Percentiles rank a stretch among this genome's conserved stretches.
These are phyloP conservation scores for Aspergillus sp. DNA, from an alignment of 2,329 filamentous ascomycete species.

Conservation along the genomic window DNA sequence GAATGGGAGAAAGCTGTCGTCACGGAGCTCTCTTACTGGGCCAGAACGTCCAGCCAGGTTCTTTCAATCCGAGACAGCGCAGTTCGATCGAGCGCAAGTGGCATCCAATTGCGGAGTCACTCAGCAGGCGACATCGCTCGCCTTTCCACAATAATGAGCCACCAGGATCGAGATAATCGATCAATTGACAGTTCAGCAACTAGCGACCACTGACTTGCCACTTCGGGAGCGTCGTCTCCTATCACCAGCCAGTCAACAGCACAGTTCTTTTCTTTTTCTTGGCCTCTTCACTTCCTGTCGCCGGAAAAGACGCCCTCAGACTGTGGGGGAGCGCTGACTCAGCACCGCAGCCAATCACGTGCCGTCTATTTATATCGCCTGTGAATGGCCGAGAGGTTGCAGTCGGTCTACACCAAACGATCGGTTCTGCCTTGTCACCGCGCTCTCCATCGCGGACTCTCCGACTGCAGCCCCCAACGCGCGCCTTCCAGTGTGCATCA, in stretches of 20 bases:
- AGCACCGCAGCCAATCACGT: slow-evolving; percentile 17
- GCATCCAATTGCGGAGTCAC: slow-evolving; percentile 9
- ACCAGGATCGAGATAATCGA: background rate
- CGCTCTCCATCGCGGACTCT: background rate
- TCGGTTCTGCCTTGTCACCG: background rate
- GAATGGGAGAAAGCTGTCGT: background rate
- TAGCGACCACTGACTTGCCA: background rate
- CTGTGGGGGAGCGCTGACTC: slow-evolving; percentile 18
- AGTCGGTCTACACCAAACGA: background rate
- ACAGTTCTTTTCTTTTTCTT: slow-evolving; percentile 2
- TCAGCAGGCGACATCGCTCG: slow-evolving; percentile 6
- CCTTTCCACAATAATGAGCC: background rate
- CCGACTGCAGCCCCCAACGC: background rate
- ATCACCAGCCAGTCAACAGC: slow-evolving; percentile 1
- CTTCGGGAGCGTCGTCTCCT: background rate
- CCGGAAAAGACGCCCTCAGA: background rate
- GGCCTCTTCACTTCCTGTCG: slow-evolving; percentile 7
- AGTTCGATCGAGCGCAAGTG: background rate
- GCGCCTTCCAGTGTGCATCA: background rate
- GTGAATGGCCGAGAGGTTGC: background rate
- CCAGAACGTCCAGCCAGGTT: slow-evolving; percentile 4
- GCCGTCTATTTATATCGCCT: slow-evolving; percentile 17
- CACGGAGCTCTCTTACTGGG: background rate
- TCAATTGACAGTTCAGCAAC: background rate
- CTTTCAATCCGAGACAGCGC: background rate